Percentiles rank a stretch among this genome's conserved stretches.
These are phyloP conservation scores for Rhizophagus sp. DNA, from an alignment of 192 early-diverging fungal species.

Conservation along the genomic window DNA sequence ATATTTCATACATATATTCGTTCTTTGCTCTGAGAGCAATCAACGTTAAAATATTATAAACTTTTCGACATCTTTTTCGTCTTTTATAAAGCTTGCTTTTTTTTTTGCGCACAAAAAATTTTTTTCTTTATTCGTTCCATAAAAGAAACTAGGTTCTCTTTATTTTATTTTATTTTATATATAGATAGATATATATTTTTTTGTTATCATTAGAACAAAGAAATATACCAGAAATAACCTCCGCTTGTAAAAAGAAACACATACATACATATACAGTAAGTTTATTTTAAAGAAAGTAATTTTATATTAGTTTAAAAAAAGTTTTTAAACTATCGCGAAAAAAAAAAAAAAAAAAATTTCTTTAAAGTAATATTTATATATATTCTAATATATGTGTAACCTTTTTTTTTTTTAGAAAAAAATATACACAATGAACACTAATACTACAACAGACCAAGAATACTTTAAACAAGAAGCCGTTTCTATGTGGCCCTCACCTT, in stretches of 20 bases:
- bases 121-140: background rate
- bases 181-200: background rate
- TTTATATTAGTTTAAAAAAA: background rate
- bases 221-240: background rate
- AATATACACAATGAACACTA: conserved; percentile 21
- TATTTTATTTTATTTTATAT: background rate
- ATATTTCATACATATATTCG: conserved; percentile 10
- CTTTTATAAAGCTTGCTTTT: background rate
- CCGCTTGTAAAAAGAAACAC: background rate
- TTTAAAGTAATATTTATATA: background rate
- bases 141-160: background rate
- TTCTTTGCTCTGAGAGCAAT: conserved; percentile 29
- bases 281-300: background rate
- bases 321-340: background rate
- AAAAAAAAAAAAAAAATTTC: background rate
- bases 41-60: conserved; percentile 16
- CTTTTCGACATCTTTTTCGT: background rate
- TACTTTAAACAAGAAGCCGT: conserved; percentile 27
- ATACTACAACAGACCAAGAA: background rate
- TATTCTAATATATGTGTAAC: background rate
- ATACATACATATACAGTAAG: background rate
- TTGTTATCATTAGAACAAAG: background rate
- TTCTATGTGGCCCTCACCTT: background rate
- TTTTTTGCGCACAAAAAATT: background rate
- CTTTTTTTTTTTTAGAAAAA: background rate